phyloP scores from a whole-genome alignment of 2,329 filamentous ascomycete genomes.

The Phialophora verrucosa region DNA sequence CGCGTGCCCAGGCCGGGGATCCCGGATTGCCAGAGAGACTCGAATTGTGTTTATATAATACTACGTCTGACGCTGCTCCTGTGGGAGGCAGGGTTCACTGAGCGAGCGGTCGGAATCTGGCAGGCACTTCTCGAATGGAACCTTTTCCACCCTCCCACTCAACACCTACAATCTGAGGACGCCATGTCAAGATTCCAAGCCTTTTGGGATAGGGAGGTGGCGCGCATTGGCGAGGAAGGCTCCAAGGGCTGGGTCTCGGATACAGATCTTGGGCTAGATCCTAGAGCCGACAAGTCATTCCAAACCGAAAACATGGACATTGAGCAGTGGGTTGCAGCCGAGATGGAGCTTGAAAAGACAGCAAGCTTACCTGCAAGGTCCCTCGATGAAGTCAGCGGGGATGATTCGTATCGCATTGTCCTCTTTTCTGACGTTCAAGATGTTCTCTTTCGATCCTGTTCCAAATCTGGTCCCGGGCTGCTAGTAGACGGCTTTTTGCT shows the following conservation, averaged over 20 bases:
- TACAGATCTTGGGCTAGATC: conserved; percentile 26
- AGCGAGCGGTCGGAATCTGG: conserved; percentile 79
- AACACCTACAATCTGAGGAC: conserved; percentile 22
- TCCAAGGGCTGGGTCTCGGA: conserved; percentile 70
- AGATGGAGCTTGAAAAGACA: conserved; percentile 35
- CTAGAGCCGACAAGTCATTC: conserved; percentile 35
- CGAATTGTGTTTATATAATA: conserved; percentile 70
- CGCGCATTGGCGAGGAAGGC: conserved; percentile 75
- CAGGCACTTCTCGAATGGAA: conserved; percentile 78
- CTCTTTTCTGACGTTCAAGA: conserved; percentile 77
- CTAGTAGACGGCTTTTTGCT: conserved; percentile 73
- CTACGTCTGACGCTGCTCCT: conserved; percentile 76
- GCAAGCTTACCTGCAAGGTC: conserved; percentile 69
- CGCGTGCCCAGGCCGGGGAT: conserved; percentile 11
- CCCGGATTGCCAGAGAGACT: conserved; percentile 36
- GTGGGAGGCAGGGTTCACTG: conserved; percentile 76
- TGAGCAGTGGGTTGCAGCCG: conserved; percentile 37
- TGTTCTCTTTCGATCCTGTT: conserved; percentile 56
- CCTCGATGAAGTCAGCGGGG: conserved; percentile 73
- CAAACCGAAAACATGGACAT: conserved; percentile 43
- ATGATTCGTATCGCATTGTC: conserved; percentile 82
- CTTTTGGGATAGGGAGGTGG: conserved; percentile 87
- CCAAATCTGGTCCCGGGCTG: conserved; percentile 46
- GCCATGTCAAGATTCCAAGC: conserved; percentile 61
- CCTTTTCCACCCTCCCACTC: conserved; percentile 60